Conservation (phyloP, 495 filamentous ascomycete genomes). For the Daldinia concentrica region DNA sequence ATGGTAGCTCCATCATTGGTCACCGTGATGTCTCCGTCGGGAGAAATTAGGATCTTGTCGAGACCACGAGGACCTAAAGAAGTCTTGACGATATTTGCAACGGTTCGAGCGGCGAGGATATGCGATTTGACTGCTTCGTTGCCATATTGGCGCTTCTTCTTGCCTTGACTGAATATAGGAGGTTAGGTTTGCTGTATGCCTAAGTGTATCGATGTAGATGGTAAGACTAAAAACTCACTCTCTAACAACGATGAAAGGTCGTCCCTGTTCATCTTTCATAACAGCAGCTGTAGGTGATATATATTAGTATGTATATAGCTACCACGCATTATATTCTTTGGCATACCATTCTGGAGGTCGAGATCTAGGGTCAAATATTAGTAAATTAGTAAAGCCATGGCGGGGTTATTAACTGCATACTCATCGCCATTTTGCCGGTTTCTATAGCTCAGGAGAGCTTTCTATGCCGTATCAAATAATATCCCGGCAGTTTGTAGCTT, state of each 20-base stretch:
- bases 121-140: constrained; percentile 97
- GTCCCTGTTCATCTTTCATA: constrained; percentile 88
- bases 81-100: constrained; percentile 96
- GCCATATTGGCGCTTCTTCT: constrained; percentile 96
- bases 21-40: constrained; percentile 98
- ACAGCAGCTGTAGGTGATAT: constrained; percentile 56
- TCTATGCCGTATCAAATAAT: neutral
- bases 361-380: constrained; percentile 53
- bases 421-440: constrained; percentile 58
- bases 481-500: neutral
- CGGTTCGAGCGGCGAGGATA: constrained; percentile 94
- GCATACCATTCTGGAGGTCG: constrained; percentile 62
- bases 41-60: constrained; percentile 99
- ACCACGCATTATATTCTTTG: neutral
- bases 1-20: constrained; percentile 99
- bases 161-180: constrained; percentile 77
- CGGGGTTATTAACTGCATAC: constrained; percentile 44
- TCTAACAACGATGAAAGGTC: constrained; percentile 97
- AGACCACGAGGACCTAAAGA: constrained; percentile 95
- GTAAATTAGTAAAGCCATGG: constrained; percentile 34
- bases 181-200: constrained; percentile 9
- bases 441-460: constrained; percentile 45
- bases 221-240: constrained; percentile 72
- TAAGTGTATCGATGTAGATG: neutral
- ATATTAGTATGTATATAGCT: constrained; percentile 20